Evolutionary conservation across 176 grass and related monocot species (phyloP).

Genomic region (Poa annua): DNA sequence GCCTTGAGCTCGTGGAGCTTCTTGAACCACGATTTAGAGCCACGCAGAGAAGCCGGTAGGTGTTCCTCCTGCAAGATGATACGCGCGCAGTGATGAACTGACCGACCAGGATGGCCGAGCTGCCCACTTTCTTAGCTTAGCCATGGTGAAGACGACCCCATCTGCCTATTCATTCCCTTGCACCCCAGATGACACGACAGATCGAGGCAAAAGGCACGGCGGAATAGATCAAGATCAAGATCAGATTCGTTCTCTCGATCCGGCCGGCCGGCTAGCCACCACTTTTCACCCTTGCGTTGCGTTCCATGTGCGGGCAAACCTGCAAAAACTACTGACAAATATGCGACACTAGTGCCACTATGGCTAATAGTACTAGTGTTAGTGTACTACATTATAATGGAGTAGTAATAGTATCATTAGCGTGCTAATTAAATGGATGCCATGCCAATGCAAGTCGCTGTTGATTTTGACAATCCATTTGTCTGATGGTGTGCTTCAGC

Average conservation of each 20-base stretch:
- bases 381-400: background rate
- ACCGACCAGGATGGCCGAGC: background rate
- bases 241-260: background rate
- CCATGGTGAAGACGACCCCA: background rate
- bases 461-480: background rate
- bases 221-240: background rate
- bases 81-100: background rate
- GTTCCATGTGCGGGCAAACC: background rate
- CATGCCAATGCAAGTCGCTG: slow-evolving; percentile 8
- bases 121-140: background rate
- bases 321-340: background rate
- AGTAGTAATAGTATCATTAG: background rate
- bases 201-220: background rate
- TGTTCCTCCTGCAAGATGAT: background rate
- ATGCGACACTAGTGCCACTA: no score
- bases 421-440: background rate
- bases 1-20: background rate
- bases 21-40: background rate
- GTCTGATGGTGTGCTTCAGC: background rate
- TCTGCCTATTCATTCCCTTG: no score
- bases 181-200: background rate
- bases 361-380: background rate
- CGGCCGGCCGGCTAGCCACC: background rate
- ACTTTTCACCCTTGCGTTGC: background rate
- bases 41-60: background rate